Conservation (phyloP, 148 eudicot species). For the Nepenthes mirabilis region DNA sequence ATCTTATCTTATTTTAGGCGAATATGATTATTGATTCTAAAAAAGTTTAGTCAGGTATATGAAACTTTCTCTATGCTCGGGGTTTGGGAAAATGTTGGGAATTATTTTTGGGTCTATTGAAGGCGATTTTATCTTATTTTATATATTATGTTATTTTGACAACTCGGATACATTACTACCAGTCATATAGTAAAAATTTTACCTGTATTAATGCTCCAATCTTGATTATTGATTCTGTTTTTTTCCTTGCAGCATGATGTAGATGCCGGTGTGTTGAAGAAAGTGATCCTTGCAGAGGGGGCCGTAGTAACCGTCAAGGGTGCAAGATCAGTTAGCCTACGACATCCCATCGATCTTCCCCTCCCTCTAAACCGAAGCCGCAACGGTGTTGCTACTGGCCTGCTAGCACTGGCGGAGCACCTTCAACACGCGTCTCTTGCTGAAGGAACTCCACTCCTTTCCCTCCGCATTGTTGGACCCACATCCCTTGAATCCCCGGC, state of each 20-base stretch:
- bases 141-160: too few species aligned
- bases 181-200: too few species aligned
- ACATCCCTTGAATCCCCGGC: constrained; percentile 76
- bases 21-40: too few species aligned
- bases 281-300: constrained; percentile 79
- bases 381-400: constrained; percentile 58
- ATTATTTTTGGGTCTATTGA: too few species aligned
- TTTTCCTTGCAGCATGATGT: constrained; percentile 60
- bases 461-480: constrained; percentile 89
- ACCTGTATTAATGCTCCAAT: too few species aligned
- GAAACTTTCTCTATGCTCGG: too few species aligned
- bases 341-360: constrained; percentile 82
- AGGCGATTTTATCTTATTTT: too few species aligned
- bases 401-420: constrained; percentile 59
- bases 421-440: constrained; percentile 46
- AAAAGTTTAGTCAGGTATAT: too few species aligned
- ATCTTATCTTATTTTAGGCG: too few species aligned
- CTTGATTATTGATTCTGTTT: neutral
- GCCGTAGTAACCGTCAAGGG: constrained; percentile 90
- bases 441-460: constrained; percentile 38
- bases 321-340: constrained; percentile 86
- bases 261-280: constrained; percentile 78
- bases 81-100: too few species aligned
- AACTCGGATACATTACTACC: too few species aligned
- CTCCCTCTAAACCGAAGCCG: constrained; percentile 60